Evolutionary conservation across 169 alveolate species (phyloP).

Genomic region (Miamiensis avidus): DNA sequence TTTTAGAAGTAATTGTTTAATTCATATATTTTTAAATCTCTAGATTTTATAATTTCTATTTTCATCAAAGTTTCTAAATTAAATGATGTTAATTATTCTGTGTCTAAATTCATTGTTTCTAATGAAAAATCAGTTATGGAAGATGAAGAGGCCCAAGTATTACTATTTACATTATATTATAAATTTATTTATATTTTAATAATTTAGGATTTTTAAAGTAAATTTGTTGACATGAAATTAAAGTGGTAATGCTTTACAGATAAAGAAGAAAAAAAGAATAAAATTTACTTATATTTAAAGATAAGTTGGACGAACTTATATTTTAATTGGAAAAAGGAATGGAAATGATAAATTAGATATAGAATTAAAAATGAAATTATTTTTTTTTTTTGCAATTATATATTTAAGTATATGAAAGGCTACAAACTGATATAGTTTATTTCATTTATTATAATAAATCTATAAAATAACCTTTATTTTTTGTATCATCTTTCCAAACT

Average conservation of each 20-base stretch:
- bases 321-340: constrained; percentile 34
- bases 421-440: no score
- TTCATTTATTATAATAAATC: no score
- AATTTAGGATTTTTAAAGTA: background rate
- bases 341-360: constrained; percentile 12
- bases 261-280: constrained; percentile 2
- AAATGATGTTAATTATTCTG: constrained; percentile 26
- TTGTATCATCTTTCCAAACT: no score
- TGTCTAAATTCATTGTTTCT: constrained; percentile 40
- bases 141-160: constrained; percentile 7
- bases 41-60: background rate
- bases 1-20: constrained; percentile 25
- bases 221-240: constrained; percentile 15
- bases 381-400: no score
- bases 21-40: background rate
- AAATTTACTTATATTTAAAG: constrained; percentile 28
- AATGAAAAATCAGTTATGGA: constrained; percentile 25
- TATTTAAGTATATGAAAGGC: no score
- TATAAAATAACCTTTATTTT: background rate
- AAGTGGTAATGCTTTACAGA: constrained; percentile 8
- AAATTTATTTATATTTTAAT: no score
- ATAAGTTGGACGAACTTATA: constrained; percentile 21
- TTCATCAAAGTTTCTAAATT: constrained; percentile 28
- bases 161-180: background rate
- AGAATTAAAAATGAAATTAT: background rate